Evolutionary conservation across 148 eudicot genomes (phyloP).

Genomic region (Spergularia marina): DNA sequence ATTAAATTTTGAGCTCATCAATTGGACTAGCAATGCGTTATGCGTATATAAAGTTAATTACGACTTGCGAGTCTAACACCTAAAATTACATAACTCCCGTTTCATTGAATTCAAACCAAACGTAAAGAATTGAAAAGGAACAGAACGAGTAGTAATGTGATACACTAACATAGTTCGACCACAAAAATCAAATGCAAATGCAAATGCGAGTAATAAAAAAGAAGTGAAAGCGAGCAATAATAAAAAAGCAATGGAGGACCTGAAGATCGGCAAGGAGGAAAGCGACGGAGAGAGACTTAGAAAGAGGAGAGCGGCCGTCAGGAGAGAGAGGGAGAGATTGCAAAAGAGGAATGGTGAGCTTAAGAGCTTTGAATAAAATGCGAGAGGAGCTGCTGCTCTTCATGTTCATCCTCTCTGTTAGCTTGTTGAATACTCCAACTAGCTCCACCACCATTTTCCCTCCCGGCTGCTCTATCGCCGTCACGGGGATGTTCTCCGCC

Average conservation of each 20-base stretch:
- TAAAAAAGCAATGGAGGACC: constrained; percentile 31
- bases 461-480: constrained; percentile 63
- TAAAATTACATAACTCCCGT: too few species aligned
- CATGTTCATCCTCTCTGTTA: constrained; percentile 68
- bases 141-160: too few species aligned
- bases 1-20: too few species aligned
- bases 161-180: background rate
- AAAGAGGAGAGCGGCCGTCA: constrained; percentile 79
- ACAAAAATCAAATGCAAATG: background rate
- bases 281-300: constrained; percentile 68
- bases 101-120: too few species aligned
- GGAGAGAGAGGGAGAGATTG: constrained; percentile 49
- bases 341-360: constrained; percentile 66
- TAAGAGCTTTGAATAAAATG: constrained; percentile 69
- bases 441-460: constrained; percentile 94
- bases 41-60: too few species aligned
- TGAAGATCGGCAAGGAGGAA: constrained; percentile 84
- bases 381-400: constrained; percentile 45
- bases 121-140: too few species aligned
- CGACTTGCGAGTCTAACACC: too few species aligned
- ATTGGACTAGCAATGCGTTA: too few species aligned
- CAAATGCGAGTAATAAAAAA: background rate
- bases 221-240: background rate
- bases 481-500: constrained; percentile 15
- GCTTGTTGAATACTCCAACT: constrained; percentile 76